A percentile compares a stretch with the other conserved stretches of the same genome.
Evolutionary conservation across 208 protist species (phyloP).

Genomic region (Leishmania guyanensis): DNA sequence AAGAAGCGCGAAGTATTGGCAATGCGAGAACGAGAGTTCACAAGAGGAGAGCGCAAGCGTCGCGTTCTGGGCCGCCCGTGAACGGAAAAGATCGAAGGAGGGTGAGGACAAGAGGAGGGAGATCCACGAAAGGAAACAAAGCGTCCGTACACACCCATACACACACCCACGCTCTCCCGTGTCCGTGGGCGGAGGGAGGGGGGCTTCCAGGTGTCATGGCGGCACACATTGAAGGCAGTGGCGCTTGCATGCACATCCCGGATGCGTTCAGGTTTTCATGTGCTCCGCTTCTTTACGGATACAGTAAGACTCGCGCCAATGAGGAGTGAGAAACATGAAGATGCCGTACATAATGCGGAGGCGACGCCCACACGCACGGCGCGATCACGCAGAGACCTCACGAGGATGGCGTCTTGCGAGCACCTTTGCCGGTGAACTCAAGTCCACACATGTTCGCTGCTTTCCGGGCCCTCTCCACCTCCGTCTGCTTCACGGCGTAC

Average conservation of each 20-base stretch:
- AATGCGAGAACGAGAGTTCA: neutral
- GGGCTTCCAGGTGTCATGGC: neutral
- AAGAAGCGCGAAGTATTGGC: neutral
- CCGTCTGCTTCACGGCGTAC: conserved; percentile 86
- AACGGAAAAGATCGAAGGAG: neutral
- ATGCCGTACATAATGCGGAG: neutral
- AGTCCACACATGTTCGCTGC: conserved; percentile 83
- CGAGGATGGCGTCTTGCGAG: conserved; percentile 16
- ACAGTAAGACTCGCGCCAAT: neutral
- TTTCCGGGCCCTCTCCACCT: conserved; percentile 74
- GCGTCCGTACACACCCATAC: neutral
- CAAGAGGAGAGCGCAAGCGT: neutral
- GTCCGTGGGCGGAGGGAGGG: neutral
- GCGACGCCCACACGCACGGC: neutral
- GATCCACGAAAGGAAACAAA: neutral
- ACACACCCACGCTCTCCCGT: neutral
- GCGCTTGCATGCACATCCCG: neutral
- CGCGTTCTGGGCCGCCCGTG: neutral
- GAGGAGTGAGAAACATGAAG: neutral
- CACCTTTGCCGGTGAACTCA: conserved; percentile 78
- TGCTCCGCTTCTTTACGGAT: neutral
- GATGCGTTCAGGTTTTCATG: neutral
- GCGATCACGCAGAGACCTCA: neutral
- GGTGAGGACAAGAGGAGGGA: neutral
- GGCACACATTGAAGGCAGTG: neutral